Evolutionary conservation across 2,329 filamentous ascomycete species (phyloP), one percentile per base, ranked within the genome.

Genomic region (Xylaria sp.): DNA sequence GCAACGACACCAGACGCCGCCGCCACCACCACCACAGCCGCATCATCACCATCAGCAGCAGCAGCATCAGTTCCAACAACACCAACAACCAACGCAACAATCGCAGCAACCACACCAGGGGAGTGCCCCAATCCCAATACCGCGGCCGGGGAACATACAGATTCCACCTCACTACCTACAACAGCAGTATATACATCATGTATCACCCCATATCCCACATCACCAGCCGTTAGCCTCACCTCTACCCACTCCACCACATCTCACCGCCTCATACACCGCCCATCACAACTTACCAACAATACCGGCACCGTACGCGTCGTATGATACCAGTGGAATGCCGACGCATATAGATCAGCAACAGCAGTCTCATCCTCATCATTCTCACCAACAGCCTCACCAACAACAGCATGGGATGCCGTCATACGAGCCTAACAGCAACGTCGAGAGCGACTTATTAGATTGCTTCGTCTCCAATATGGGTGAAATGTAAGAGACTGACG

Each of bases 381-480:
- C 47, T 35, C 65, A 53, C 2, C 64, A 61, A n/a, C 64, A 61
- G 8, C n/a, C n/a, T 21, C 44, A 47, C 5, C 67, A 61, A 3
- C 60, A 63, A 25, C 61, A 60, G 6, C 69, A 62, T 1, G 13
- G 54, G n/a, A 13, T 69, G 9, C 29, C 69, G 1, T 25, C 60
- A 21, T 69, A 64, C 44, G 66, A 63, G 3, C 65, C 60, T 1
- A 65, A 60, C 47, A 42, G 40, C 50, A 61, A 61, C 27, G 55
- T 65, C 25, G 65, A 70, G 1, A 50, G 59, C 25, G 63, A 68
- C 51, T 16, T 73, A 9, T 57, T 73, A 12, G 68, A 72, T 25
- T 72, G 62, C 47, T 72, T 71, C 53, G 71, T 68, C 23, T 54
- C 68, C 13, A 71, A 67, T 53, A 73, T 72, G 58, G 35, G 64